A percentile compares a stretch with the other conserved stretches of the same genome.
phyloP scores from a whole-genome alignment of 2,329 filamentous ascomycete species.

The Botrytis pseudocinerea region DNA sequence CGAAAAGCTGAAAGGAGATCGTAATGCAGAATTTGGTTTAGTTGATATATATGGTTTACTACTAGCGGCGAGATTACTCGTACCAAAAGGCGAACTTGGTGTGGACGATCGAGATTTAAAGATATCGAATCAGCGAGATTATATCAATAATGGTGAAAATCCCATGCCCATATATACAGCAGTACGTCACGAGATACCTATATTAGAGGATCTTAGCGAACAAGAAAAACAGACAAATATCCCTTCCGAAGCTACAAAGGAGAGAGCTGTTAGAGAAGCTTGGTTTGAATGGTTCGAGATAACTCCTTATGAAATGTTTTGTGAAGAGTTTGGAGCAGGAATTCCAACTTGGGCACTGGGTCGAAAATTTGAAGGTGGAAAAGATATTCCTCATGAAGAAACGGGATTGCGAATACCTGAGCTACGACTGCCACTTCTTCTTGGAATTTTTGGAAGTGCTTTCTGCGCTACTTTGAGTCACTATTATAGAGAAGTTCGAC shows the following conservation, averaged over 20 bases:
- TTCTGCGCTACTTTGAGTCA: conserved; percentile 95
- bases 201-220: conserved; percentile 50
- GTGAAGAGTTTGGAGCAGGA: conserved; percentile 85
- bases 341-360: conserved; percentile 96
- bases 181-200: conserved; percentile 91
- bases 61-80: conserved; percentile 78
- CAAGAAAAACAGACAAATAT: conserved; percentile 41
- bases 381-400: conserved; percentile 64
- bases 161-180: conserved; percentile 95
- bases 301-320: conserved; percentile 93
- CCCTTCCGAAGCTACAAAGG: conserved; percentile 52
- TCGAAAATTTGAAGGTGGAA: conserved; percentile 73
- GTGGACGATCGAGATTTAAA: conserved; percentile 82
- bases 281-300: conserved; percentile 99
- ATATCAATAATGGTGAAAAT: conserved; percentile 73
- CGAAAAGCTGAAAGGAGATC: conserved; percentile 85
- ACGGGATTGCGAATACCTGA: conserved; percentile 76
- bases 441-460: conserved; percentile 95
- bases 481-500: conserved; percentile 93
- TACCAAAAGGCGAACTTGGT: conserved; percentile 80
- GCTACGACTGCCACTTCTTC: conserved; percentile 75
- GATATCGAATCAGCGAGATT: conserved; percentile 79
- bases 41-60: conserved; percentile 92
- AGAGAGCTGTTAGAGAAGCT: conserved; percentile 61
- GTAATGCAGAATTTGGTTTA: conserved; percentile 78